Conservation (phyloP, 768 basidiomycete species). For the Crepidotus variabilis region DNA sequence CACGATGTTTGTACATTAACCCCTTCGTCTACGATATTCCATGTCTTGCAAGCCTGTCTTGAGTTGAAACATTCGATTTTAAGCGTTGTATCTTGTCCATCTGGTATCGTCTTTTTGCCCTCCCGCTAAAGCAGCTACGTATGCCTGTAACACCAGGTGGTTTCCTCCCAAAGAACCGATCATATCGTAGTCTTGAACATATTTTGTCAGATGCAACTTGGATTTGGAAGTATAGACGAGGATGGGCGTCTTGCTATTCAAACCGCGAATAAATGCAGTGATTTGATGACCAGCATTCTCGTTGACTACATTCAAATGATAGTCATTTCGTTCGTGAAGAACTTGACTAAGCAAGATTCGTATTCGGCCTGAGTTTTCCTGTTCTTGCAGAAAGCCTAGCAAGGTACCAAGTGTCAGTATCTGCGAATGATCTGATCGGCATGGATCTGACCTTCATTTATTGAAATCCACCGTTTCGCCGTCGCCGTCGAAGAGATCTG, state of each 20-base stretch:
- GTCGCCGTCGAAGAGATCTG: conserved; percentile 18
- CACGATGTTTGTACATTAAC: neutral
- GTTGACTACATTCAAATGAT: neutral
- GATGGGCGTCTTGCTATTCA: conserved; percentile 4
- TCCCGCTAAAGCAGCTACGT: conserved; percentile 7
- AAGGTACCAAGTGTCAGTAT: neutral
- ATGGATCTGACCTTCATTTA: conserved; percentile 17
- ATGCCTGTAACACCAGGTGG: conserved; percentile 9
- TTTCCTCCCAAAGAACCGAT: conserved; percentile 8
- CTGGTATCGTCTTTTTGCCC: conserved; percentile 8
- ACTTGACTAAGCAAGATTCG: conserved; percentile 20
- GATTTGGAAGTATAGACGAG: conserved; percentile 9
- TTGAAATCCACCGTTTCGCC: conserved; percentile 22
- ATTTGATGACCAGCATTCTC: conserved; percentile 8
- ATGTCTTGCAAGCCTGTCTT: too few species aligned
- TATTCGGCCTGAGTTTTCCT: conserved; percentile 14
- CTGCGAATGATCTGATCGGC: neutral
- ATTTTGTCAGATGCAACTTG: conserved; percentile 9
- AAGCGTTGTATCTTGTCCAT: conserved; percentile 13
- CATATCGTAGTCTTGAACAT: conserved; percentile 8
- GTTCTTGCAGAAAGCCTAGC: conserved; percentile 14
- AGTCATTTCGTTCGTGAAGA: conserved; percentile 12
- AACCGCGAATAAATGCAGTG: conserved; percentile 6
- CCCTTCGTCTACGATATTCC: too few species aligned
- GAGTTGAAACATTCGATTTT: neutral